phyloP scores from a whole-genome alignment of 257 asterid genomes.

The Ilex asprella region DNA sequence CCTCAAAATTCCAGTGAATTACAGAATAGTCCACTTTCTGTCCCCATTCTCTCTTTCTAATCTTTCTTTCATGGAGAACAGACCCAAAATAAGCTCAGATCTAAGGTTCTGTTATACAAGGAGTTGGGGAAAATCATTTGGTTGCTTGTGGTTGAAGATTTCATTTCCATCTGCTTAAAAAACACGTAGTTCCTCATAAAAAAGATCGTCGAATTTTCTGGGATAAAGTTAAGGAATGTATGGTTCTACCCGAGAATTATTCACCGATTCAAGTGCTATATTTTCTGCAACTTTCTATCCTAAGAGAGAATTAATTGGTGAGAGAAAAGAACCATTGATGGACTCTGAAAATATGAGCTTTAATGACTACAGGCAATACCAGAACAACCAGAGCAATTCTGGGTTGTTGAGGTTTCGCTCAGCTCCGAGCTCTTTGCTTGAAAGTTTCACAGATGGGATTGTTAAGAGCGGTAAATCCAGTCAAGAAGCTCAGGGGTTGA shows the following conservation, averaged over 20 bases:
- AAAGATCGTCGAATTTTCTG: too few species aligned
- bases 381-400: conserved; percentile 27
- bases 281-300: conserved; percentile 22
- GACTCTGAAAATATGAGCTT: conserved; percentile 31
- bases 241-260: conserved; percentile 64
- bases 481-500: conserved; percentile 23
- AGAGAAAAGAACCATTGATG: conserved; percentile 25
- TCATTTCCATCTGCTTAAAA: conserved; percentile 36
- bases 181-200: conserved; percentile 31
- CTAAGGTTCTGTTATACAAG: conserved; percentile 1
- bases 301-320: conserved; percentile 7
- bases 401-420: conserved; percentile 72
- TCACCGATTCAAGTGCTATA: conserved; percentile 33
- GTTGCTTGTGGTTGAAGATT: conserved; percentile 50
- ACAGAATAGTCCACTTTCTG: too few species aligned
- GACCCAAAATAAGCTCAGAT: background rate
- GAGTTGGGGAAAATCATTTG: conserved; percentile 3
- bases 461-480: conserved; percentile 9
- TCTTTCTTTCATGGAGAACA: too few species aligned
- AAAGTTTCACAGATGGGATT: conserved; percentile 24
- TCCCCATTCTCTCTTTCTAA: too few species aligned
- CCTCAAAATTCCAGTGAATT: too few species aligned
- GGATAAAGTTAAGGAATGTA: conserved; percentile 43
- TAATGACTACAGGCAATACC: conserved; percentile 14
- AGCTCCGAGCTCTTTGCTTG: conserved; percentile 60